Evolutionary conservation across 108 stramenopile species (phyloP), one percentile per base, ranked within the genome.

Genomic region (Mediolabrus comicus): DNA sequence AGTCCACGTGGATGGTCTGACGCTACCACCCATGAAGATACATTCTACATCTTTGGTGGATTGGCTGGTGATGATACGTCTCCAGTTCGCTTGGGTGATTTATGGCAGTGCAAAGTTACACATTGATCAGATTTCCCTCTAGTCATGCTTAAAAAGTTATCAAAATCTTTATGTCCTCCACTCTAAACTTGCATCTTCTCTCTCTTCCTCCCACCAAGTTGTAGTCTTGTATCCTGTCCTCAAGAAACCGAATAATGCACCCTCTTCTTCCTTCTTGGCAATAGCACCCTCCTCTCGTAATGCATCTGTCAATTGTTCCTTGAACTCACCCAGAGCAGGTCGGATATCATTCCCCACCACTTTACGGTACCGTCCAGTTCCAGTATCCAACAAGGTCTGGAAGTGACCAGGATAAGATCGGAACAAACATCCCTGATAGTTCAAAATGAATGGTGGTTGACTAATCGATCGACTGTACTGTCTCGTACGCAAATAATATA

Each of bases 371-470:
- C 76, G 65, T 9, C 92, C 92, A 17, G 83, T 91, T 4, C 97
- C 97, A 27, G 89, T 95, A 74, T 98, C 96, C 41, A 98, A 82
- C 46, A 98, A 61, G 9, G 94, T 94, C 70, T 98, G 95, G 67
- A 78, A 98, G 27, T 87, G 82, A 8, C 95, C 96, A 12, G 97
- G 97, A 80, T 98, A 98, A 38, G 89, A 75, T 16, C 97, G 89
- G 76, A 98, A 98, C 46, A 96, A 65, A 38, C 94, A 94, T 43
- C 97, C 97, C 64, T 96, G 96, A 79, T 90, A 98, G 64, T 96
- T 98, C 35, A 98, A 69, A 29, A 98, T 80, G 77, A 95, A 98
- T 7, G 97, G 97, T 31, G 96, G 96, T 38, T 81, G 82, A 25
- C 84, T 69, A 3, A 86, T 87, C 16, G 83, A 84, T 58, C 93